phyloP scores from a whole-genome alignment of 1,139 yeast genomes.

The Diutina neorugosa region DNA sequence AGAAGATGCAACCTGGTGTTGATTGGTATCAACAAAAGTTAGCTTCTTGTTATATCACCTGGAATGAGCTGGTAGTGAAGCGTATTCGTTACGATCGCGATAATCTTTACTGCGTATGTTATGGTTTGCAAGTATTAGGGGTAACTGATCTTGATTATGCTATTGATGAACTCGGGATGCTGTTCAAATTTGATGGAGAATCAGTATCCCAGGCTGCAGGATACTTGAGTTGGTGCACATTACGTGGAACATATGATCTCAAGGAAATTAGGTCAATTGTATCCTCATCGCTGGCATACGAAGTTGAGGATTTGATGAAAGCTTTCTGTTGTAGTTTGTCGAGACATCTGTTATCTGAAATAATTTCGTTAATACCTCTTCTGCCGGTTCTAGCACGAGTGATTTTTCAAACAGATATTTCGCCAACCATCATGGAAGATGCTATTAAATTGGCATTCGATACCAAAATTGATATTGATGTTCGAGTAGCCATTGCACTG shows the following conservation, averaged over 20 bases:
- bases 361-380: not conserved
- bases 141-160: too few relatives aligned
- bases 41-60: not conserved
- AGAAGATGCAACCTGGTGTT: not conserved
- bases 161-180: not conserved
- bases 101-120: not conserved
- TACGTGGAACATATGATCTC: not conserved
- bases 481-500: not conserved
- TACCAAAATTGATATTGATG: not conserved
- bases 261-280: not conserved
- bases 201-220: not conserved
- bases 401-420: not conserved
- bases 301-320: not conserved
- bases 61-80: not conserved
- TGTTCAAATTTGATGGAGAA: not conserved
- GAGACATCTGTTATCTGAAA: not conserved
- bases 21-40: not conserved
- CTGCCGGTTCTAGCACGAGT: not conserved
- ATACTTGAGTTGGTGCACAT: not conserved
- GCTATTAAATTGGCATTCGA: not conserved
- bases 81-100: not conserved
- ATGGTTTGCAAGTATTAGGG: not conserved
- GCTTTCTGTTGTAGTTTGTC: not conserved
- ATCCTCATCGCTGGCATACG: not conserved
- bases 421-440: not conserved